phyloP scores from a whole-genome alignment of 73 alveolate genomes.

The Paramecium bursaria region DNA sequence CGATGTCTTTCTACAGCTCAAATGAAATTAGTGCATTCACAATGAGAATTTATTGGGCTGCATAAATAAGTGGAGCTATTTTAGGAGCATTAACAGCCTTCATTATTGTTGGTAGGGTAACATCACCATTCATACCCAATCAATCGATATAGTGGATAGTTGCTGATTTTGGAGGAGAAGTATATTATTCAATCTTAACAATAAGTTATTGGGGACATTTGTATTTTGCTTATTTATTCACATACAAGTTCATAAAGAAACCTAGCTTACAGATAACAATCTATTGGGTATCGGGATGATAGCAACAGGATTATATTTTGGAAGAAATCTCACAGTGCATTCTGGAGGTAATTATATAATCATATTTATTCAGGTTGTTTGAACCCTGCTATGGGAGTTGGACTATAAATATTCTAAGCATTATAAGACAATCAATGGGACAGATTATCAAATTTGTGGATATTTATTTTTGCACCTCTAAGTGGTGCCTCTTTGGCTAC shows the following conservation, averaged over 20 bases:
- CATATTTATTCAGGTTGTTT: conserved; percentile 49
- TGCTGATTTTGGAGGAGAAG: conserved; percentile 61
- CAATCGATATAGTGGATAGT: conserved; percentile 45
- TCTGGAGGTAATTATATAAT: conserved; percentile 29
- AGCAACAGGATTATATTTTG: conserved; percentile 47
- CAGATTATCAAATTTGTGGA: conserved; percentile 47
- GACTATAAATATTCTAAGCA: conserved; percentile 39
- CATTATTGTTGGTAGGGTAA: conserved; percentile 52
- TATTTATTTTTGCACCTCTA: conserved; percentile 37
- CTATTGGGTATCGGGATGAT: conserved; percentile 31
- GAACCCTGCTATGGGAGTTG: conserved; percentile 64
- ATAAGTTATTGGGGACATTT: conserved; percentile 43
- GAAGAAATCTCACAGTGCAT: conserved; percentile 42
- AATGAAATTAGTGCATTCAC: conserved; percentile 63
- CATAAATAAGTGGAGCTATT: conserved; percentile 57
- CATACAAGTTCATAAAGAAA: conserved; percentile 32
- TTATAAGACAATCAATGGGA: conserved; percentile 55
- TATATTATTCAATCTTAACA: neutral
- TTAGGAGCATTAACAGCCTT: conserved; percentile 47
- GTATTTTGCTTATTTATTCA: conserved; percentile 50
- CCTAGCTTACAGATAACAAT: conserved; percentile 24
- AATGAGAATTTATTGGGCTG: conserved; percentile 62
- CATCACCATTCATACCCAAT: conserved; percentile 37
- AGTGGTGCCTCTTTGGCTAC: conserved; percentile 54
- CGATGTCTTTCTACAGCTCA: conserved; percentile 58